These are phyloP conservation scores for Penicillium sp. DNA, from an alignment of 2,329 filamentous ascomycete genomes.

Conservation along the genomic window DNA sequence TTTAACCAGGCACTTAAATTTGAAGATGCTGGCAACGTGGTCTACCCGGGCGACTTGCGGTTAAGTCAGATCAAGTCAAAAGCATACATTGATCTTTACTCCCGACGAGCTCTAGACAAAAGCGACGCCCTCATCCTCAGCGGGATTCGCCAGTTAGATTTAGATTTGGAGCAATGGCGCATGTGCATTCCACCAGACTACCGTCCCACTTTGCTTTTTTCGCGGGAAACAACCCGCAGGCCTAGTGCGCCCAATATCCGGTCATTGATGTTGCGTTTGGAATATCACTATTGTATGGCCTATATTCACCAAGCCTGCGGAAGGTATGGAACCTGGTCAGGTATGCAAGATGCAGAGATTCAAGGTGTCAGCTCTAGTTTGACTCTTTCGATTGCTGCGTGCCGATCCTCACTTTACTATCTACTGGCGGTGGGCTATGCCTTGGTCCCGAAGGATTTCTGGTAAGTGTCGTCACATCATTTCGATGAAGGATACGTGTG, in stretches of 20 bases:
- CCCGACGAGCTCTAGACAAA: conserved; percentile 47
- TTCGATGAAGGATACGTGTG: conserved; percentile 29
- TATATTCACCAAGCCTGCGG: conserved; percentile 56
- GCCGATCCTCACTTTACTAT: conserved; percentile 54
- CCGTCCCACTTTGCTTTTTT: conserved; percentile 48
- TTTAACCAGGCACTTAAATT: not conserved
- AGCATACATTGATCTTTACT: conserved; percentile 50
- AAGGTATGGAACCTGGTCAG: conserved; percentile 45
- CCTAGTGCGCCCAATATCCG: conserved; percentile 39
- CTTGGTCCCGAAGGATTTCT: conserved; percentile 4
- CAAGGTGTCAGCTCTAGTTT: conserved; percentile 53
- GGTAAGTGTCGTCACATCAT: not conserved
- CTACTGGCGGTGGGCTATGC: conserved; percentile 24
- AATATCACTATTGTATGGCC: conserved; percentile 56
- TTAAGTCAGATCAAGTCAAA: conserved; percentile 54
- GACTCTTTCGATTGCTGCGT: conserved; percentile 54
- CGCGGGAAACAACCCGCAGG: conserved; percentile 7
- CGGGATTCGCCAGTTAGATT: conserved; percentile 57
- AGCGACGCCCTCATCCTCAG: conserved; percentile 54
- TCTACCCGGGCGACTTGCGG: conserved; percentile 48
- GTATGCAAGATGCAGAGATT: conserved; percentile 30
- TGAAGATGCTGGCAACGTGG: conserved; percentile 10
- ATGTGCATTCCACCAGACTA: conserved; percentile 40
- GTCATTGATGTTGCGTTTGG: conserved; percentile 49
- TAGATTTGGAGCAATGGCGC: conserved; percentile 57